Base-by-base conservation (phyloP, 2,329 filamentous ascomycete genomes). In the Scorias spongiosa region DNA sequence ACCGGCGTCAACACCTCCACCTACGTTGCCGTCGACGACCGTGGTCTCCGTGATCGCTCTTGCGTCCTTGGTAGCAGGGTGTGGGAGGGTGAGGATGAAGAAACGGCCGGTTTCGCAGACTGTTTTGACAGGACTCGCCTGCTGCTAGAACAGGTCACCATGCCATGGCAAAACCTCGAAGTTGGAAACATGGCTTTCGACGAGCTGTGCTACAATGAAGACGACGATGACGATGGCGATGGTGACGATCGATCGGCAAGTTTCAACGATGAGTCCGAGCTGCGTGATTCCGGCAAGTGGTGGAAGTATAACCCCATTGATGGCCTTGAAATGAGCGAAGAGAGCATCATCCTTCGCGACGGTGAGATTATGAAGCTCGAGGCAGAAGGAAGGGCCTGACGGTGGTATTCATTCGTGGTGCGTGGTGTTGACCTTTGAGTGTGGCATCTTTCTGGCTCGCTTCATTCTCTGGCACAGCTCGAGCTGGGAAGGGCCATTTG, bases 181-280 rank as follows among this genome's bases (percentile, higher is more conserved):
- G 46, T 52, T 30, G 49, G 42, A 32, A 51, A 52, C 20, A 48
- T 49, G 47, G 39, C 37, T 9, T 49, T 48, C 15, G 46, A 48
- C 14, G 46, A 48, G 7, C 51, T 44, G 29, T 36, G 32, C 32
- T 12, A 36, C 5, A 15, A 15, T 9, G 11, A 12, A 3, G 11
- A 12, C 12, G 32, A 36, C 15, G 30, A 17, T 7, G 47, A 46
- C 14, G 46, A 42, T 10, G n/a, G n/a, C n/a, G 30, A 44, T 9
- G 32, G 43, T 7, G 20, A 26, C 7, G 20, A 26, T 26, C 4
- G 20, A 26, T 26, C 20, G 4, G 20, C 7, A 3, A 26, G 7
- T 26, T 3, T 26, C 20, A 15, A 12, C 32, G 32, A 36, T 36
- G 32, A 36, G 32, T 5, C 11, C 12, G 32, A 36, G 15, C 9